Base-by-base conservation (phyloP, 129 eudicot species). In the Helichrysum umbraculigerum region DNA sequence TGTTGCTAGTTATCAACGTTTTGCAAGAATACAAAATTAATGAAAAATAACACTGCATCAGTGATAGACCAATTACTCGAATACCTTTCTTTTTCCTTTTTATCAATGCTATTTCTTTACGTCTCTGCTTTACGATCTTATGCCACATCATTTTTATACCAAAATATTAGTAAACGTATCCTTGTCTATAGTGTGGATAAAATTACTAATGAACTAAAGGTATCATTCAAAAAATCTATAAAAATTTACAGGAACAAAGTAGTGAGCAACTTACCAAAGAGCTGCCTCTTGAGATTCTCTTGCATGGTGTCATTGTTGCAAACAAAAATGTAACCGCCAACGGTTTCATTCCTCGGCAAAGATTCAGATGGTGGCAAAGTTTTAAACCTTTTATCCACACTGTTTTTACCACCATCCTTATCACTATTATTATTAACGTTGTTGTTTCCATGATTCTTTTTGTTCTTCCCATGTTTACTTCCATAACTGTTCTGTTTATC, bases 251-350 rank as follows among this genome's bases (percentile, higher is more conserved):
- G 50, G 8, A 74, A 6, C 16, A 20, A 25, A 67, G 29, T 8
- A 4, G 28, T 20, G 66, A 29, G 14, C 17, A 59, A 74, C 88
- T 28, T 91, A 91, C 99, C 99, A 85, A 94, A 94, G 44, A 94
- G 95, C 77, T 94, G 85, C 33, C 97, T 89, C 73, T 89, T 91
- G 81, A 94, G 97, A 78, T 94, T 94, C 84, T 94, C 99, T 42
- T 87, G 89, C 99, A 94, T 94, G 21, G 99, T 94, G 69, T 94
- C 99, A 74, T 94, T 94, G 79, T 94, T 94, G 84, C 99, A 94
- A 32, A 94, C 97, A 54, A 94, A 94, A 2, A 94, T 91, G 87
- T 94, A 94, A 0, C 99, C 99, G 33, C 99, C 99, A 20, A 95
- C 86, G 0, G 96, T 91, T 85, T 95, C 97, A 76, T 91, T 91